These are phyloP conservation scores for Ligustrum vulgare DNA, from an alignment of 257 asterid species.

Conservation along the genomic window DNA sequence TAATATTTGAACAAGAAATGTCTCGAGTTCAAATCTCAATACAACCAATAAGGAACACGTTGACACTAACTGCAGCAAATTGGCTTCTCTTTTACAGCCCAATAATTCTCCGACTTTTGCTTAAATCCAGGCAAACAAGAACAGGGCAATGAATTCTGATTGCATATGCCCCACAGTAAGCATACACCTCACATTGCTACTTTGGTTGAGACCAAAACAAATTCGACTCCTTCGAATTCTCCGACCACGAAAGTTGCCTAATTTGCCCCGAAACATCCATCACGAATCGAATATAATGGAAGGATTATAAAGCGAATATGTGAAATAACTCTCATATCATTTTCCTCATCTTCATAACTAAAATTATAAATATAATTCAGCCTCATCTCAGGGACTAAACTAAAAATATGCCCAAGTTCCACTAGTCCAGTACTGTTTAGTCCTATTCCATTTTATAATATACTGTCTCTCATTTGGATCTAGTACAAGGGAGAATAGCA, in stretches of 20 bases:
- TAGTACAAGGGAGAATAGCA: slow-evolving; percentile 11
- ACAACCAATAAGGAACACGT: no score
- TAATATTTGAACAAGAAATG: no score
- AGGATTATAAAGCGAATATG: slow-evolving; percentile 24
- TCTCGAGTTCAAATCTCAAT: no score
- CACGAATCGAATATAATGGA: slow-evolving; percentile 23
- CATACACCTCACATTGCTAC: no score
- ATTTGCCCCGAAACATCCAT: no score
- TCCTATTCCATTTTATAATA: slow-evolving; percentile 22
- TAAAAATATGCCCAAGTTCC: slow-evolving; percentile 18
- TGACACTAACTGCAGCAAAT: slow-evolving; percentile 26
- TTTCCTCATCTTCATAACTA: slow-evolving; percentile 24
- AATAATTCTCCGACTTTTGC: slow-evolving; percentile 24
- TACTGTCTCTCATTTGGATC: slow-evolving; percentile 2
- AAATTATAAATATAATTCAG: slow-evolving; percentile 30
- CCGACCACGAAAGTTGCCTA: no score
- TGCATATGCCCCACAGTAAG: no score
- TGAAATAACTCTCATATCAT: slow-evolving; percentile 48
- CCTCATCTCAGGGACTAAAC: no score
- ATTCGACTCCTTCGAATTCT: no score
- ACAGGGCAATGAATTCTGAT: slow-evolving; percentile 34
- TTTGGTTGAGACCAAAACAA: no score
- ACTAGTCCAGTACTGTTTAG: slow-evolving; percentile 10
- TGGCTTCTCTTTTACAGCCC: slow-evolving; percentile 42
- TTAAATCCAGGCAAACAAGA: slow-evolving; percentile 39